phyloP scores from a whole-genome alignment of 257 asterid genomes.

The Linderniella brevidens region DNA sequence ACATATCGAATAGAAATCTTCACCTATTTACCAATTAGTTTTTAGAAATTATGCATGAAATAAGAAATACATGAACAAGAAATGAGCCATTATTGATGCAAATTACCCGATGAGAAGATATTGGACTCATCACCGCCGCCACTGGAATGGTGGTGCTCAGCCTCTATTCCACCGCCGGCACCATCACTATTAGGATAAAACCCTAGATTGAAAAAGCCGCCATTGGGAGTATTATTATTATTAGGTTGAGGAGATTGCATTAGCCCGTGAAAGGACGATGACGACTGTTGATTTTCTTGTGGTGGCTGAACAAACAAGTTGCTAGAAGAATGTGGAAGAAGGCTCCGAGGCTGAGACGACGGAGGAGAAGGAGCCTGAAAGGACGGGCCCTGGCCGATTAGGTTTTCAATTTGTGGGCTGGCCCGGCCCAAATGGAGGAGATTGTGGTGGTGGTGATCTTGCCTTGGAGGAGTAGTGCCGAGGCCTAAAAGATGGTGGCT shows the following conservation, averaged over 20 bases:
- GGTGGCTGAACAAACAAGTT: slow-evolving; percentile 3
- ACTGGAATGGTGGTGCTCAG: background rate
- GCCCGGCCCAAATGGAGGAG: slow-evolving; percentile 22
- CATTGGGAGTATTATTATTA: slow-evolving; percentile 11
- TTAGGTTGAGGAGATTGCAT: slow-evolving; percentile 45
- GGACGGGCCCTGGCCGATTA: slow-evolving; percentile 12
- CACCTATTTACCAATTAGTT: no score
- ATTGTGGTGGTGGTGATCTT: slow-evolving; percentile 18
- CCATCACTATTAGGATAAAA: slow-evolving; percentile 24
- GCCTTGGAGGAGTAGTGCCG: slow-evolving; percentile 7
- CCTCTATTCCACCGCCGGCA: no score
- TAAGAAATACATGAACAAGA: no score
- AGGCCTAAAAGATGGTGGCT: slow-evolving; percentile 36
- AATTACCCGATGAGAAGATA: slow-evolving; percentile 30
- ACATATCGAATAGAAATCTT: no score
- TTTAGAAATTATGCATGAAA: no score
- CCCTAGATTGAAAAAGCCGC: slow-evolving; percentile 32
- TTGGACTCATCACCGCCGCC: slow-evolving; percentile 25
- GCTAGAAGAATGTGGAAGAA: no score
- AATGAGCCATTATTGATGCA: background rate
- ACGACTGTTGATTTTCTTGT: slow-evolving; percentile 14
- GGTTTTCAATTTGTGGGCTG: slow-evolving; percentile 23
- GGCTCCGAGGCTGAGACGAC: no score
- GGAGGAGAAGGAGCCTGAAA: no score
- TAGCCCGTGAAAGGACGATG: slow-evolving; percentile 27